Evolutionary conservation across 2,329 filamentous ascomycete genomes (phyloP), one percentile per base, ranked within the genome.

Genomic region (Huntiella savannae): DNA sequence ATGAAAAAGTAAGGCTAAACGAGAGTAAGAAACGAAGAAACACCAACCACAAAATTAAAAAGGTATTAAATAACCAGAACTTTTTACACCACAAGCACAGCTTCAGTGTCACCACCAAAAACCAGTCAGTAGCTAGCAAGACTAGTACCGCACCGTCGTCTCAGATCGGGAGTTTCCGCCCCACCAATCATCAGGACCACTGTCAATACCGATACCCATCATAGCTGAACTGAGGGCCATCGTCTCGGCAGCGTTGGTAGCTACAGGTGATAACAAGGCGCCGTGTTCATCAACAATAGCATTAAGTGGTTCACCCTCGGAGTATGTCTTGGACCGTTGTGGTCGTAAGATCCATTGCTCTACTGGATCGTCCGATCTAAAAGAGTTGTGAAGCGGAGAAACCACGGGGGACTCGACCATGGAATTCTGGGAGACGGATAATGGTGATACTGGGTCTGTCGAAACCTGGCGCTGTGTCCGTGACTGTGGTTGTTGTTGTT

Each of bases 191-290:
- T 10, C 22, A 10, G 22, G 22, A 2, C 70, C 70, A 52, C 72
- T 73, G 53, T 73, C 70, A 3, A 28, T 28, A 10, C 22, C 22
- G 22, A 28, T 65, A 2, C 70, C 73, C 59, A 73, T 65, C 62
- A 73, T 64, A 34, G 70, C 70, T 3, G 64, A 63, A 7, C 68
- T 69, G 3, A 73, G 58, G 0, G 65, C 52, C 44, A 50, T 46
- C 44, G 47, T 50, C 13, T 50, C 48, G 5, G 44, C 48, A 10
- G 44, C 40, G 15, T 36, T 28, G 22, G 17, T 28, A 7, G 40
- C 40, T 28, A 28, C 32, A 4, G 40, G 40, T 32, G 40, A 42
- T 28, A 28, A 28, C 10, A 32, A 12, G 17, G 13, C 40, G 7
- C 34, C 15, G 12, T 36, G 34, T n/a, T 36, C 34, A 16, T 36